Conservation (phyloP, 148 eudicot species). For the Diospyros kaki region DNA sequence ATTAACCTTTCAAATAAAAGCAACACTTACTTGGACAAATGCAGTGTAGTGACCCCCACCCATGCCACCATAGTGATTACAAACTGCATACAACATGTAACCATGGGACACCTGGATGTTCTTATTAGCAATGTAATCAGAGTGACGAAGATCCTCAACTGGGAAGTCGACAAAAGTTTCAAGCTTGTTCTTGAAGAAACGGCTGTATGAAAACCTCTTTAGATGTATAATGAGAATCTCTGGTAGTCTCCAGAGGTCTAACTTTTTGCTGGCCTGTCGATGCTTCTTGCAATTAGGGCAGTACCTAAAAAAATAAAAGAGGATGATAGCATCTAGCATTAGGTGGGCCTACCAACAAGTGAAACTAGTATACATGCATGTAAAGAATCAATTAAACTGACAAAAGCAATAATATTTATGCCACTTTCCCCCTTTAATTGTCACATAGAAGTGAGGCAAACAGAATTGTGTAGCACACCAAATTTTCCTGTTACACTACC, state of each 20-base stretch:
- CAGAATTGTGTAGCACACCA: not conserved
- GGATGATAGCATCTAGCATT: not conserved
- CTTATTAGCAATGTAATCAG: conserved; percentile 41
- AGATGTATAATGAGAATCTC: conserved; percentile 79
- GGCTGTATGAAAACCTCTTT: conserved; percentile 75
- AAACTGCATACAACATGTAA: conserved; percentile 65
- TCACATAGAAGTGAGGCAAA: conserved; percentile 7
- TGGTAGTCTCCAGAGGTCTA: conserved; percentile 93
- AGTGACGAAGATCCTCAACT: conserved; percentile 58
- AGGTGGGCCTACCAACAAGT: conserved; percentile 6
- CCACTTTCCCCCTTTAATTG: not conserved
- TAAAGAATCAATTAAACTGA: not conserved
- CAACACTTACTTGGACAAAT: conserved; percentile 56
- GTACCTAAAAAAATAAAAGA: conserved; percentile 37
- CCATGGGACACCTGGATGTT: conserved; percentile 26
- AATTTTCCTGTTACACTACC: not conserved
- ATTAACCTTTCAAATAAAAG: not conserved
- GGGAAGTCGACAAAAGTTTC: conserved; percentile 87
- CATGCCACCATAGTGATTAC: conserved; percentile 80
- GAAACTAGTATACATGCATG: not conserved
- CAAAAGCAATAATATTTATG: conserved; percentile 2
- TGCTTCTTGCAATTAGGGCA: conserved; percentile 78
- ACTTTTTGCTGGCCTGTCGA: conserved; percentile 75
- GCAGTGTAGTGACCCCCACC: conserved; percentile 90
- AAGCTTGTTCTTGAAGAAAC: conserved; percentile 60